These are phyloP conservation scores for Boletus sensibilis DNA, from an alignment of 768 basidiomycete species.

Conservation along the genomic window DNA sequence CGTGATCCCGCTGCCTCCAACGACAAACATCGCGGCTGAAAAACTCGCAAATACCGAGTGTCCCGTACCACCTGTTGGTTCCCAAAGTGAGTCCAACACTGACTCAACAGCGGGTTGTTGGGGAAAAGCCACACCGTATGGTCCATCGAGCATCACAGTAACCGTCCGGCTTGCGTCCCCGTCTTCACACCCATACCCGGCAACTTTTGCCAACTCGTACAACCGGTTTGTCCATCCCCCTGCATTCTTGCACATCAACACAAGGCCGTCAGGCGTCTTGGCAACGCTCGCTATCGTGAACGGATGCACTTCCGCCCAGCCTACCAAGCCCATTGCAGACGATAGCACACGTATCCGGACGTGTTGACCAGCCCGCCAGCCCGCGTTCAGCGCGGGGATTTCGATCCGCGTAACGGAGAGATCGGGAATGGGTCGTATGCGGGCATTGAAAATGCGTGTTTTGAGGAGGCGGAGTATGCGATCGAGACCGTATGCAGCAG, in stretches of 20 bases:
- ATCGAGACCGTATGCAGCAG: slow-evolving; percentile 45
- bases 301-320: slow-evolving; percentile 48
- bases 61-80: slow-evolving; percentile 38
- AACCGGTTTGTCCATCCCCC: slow-evolving; percentile 52
- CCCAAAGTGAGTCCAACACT: slow-evolving; percentile 1
- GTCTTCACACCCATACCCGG: slow-evolving; percentile 34
- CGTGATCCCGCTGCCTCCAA: slow-evolving; percentile 63
- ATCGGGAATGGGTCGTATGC: slow-evolving; percentile 44
- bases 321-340: slow-evolving; percentile 38
- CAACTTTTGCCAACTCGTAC: slow-evolving; percentile 39
- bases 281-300: slow-evolving; percentile 51
- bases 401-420: slow-evolving; percentile 48
- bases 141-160: slow-evolving; percentile 51
- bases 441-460: slow-evolving; percentile 45
- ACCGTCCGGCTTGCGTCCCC: slow-evolving; percentile 29
- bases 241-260: slow-evolving; percentile 48
- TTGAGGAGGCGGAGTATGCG: slow-evolving; percentile 45
- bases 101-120: not conserved
- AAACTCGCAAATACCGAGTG: slow-evolving; percentile 49
- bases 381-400: slow-evolving; percentile 43
- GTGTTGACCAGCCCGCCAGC: slow-evolving; percentile 63
- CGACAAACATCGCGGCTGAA: slow-evolving; percentile 53
- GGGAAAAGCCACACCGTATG: slow-evolving; percentile 39
- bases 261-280: slow-evolving; percentile 43
- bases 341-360: slow-evolving; percentile 50